phyloP scores from a whole-genome alignment of 306 rosid genomes.

The Macrotyloma uniflorum region DNA sequence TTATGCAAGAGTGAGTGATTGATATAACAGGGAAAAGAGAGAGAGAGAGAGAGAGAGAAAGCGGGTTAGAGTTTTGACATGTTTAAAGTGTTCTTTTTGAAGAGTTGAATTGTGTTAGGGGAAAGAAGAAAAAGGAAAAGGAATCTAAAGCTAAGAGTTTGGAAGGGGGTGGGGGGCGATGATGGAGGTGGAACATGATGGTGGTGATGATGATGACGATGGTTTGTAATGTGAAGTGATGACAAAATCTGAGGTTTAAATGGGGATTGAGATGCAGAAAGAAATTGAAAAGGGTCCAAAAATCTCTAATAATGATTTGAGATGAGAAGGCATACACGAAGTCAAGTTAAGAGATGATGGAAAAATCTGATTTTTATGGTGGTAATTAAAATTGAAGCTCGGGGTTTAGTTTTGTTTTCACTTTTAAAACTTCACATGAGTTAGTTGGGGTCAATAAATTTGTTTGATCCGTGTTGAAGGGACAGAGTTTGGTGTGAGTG shows the following conservation, averaged over 20 bases:
- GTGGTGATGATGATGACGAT: conserved; percentile 40
- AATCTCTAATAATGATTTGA: conserved; percentile 21
- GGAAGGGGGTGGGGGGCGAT: background rate
- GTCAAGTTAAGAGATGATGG: background rate
- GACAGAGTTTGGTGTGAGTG: background rate
- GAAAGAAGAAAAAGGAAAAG: background rate
- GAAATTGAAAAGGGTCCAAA: background rate
- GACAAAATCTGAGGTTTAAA: conserved; percentile 41
- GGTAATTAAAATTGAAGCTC: background rate
- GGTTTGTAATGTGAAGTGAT: conserved; percentile 34
- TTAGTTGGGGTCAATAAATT: conserved; percentile 41
- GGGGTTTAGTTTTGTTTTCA: background rate
- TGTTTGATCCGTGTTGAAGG: conserved; percentile 26
- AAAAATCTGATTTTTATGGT: background rate
- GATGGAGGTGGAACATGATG: conserved; percentile 32
- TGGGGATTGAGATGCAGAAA: background rate
- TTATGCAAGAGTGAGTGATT: background rate
- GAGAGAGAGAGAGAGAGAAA: background rate
- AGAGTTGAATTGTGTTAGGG: background rate
- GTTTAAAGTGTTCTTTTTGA: conserved; percentile 2
- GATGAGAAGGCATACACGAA: background rate
- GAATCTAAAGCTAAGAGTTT: conserved; percentile 24
- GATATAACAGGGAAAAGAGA: background rate
- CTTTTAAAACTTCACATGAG: conserved; percentile 11
- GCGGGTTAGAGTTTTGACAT: conserved; percentile 42